Evolutionary conservation across 805 yeast species (phyloP).

Genomic region (Ogataea wickerhamii): DNA sequence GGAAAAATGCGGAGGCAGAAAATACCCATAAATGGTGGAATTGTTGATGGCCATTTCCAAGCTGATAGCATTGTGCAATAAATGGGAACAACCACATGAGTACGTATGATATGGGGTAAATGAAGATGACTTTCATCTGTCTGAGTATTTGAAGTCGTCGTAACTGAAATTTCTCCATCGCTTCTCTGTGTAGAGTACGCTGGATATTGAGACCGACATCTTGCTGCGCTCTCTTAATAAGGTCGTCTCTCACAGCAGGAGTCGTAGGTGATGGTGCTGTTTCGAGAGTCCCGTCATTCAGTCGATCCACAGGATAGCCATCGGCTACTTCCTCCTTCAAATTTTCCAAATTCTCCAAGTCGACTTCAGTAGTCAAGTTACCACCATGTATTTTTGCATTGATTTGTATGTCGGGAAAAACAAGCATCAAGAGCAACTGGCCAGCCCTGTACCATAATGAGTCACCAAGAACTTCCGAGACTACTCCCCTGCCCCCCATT

Average conservation of each 20-base stretch:
- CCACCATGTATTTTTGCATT: conserved; percentile 30
- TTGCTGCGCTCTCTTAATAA: conserved; percentile 13
- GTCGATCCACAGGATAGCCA: conserved; percentile 2
- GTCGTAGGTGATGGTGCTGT: conserved; percentile 3
- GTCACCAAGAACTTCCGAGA: conserved; percentile 24
- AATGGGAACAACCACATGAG: conserved; percentile 82
- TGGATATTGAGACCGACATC: conserved; percentile 31
- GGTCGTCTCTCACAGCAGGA: conserved; percentile 5
- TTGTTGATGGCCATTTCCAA: conserved; percentile 49
- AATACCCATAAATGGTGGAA: conserved; percentile 62
- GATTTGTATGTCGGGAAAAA: conserved; percentile 32
- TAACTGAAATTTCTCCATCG: conserved; percentile 55
- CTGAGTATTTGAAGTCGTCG: conserved; percentile 66
- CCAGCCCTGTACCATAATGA: conserved; percentile 31
- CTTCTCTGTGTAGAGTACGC: conserved; percentile 50
- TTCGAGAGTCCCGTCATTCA: conserved; percentile 4
- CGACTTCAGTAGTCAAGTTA: conserved; percentile 24
- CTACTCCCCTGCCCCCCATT: conserved; percentile 14
- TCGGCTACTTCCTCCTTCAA: conserved; percentile 13
- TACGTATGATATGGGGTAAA: conserved; percentile 81
- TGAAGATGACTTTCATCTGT: conserved; percentile 75
- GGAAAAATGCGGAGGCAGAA: conserved; percentile 68
- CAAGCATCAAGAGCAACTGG: conserved; percentile 26
- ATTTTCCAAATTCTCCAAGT: conserved; percentile 25
- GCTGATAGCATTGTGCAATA: conserved; percentile 47